Conservation (phyloP, 345 rosid species). For the Brassica nigra region DNA sequence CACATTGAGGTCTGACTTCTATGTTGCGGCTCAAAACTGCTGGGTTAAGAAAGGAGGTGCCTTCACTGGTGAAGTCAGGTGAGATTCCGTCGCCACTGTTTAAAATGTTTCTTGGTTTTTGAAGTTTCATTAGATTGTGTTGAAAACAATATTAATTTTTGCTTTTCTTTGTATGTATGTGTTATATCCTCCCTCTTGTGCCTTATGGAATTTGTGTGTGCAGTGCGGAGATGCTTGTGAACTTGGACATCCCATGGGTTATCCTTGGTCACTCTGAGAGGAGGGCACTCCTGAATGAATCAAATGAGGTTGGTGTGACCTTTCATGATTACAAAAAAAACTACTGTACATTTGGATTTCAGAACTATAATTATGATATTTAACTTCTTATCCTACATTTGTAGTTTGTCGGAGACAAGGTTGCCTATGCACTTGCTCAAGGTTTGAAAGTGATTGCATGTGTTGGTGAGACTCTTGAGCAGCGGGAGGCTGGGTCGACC, state of each 20-base stretch:
- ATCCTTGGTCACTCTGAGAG: slow-evolving; percentile 96
- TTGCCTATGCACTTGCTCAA: slow-evolving; percentile 85
- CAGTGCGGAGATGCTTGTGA: slow-evolving; percentile 93
- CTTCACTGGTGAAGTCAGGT: slow-evolving; percentile 95
- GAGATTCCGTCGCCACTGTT: not conserved
- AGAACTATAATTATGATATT: not conserved
- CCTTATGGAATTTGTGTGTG: slow-evolving; percentile 12
- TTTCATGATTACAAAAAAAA: not conserved
- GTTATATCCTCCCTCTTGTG: slow-evolving; percentile 13
- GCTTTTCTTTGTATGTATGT: not conserved
- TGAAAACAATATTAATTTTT: not conserved
- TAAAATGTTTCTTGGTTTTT: not conserved
- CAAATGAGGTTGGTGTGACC: slow-evolving; percentile 61
- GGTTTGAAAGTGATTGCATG: slow-evolving; percentile 96
- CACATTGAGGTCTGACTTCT: slow-evolving; percentile 64
- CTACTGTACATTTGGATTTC: not conserved
- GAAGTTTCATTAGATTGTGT: not conserved
- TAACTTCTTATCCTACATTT: slow-evolving; percentile 14
- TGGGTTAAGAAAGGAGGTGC: slow-evolving; percentile 98
- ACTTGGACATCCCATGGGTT: slow-evolving; percentile 85
- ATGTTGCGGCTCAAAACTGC: slow-evolving; percentile 92
- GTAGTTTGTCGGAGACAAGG: slow-evolving; percentile 92
- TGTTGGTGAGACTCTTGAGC: slow-evolving; percentile 91
- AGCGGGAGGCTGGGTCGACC: slow-evolving; percentile 82
- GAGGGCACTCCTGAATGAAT: slow-evolving; percentile 63